phyloP scores from a whole-genome alignment of 805 yeast genomes.

The Vanderwaltozyma polyspora region DNA sequence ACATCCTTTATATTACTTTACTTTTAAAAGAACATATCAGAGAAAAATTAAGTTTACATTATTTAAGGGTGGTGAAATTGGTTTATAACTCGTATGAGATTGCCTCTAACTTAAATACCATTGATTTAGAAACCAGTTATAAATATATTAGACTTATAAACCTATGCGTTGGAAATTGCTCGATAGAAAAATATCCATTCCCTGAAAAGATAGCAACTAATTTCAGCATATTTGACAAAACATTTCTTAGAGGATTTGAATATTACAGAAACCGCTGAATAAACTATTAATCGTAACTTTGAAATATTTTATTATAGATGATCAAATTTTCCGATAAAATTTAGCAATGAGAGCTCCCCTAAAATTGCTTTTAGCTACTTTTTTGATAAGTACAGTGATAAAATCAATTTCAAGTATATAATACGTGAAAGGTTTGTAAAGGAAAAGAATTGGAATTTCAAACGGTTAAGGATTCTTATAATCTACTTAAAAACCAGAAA shows the following conservation, averaged over 20 bases:
- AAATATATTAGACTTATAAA: conserved; percentile 15
- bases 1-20: conserved; percentile 12
- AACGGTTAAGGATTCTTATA: too few relatives aligned
- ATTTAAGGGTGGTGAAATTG: conserved; percentile 6
- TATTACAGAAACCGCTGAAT: too few relatives aligned
- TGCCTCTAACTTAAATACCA: conserved; percentile 5
- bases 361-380: conserved; percentile 7
- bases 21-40: conserved; percentile 13
- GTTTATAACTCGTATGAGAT: conserved; percentile 6
- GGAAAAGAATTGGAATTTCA: conserved; percentile 2
- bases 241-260: too few relatives aligned
- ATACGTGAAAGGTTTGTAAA: conserved; percentile 5
- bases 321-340: too few relatives aligned
- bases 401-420: conserved; percentile 15
- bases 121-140: conserved; percentile 6
- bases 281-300: too few relatives aligned
- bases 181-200: conserved; percentile 6
- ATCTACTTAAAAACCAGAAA: too few relatives aligned
- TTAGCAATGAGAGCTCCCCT: too few relatives aligned
- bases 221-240: too few relatives aligned
- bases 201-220: too few relatives aligned
- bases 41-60: conserved; percentile 11
- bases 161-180: conserved; percentile 11
- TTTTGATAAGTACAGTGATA: conserved; percentile 9
- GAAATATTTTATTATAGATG: too few relatives aligned